These are phyloP conservation scores for Meyerozyma elateridarum DNA, from an alignment of 1,139 yeast species.

Conservation along the genomic window DNA sequence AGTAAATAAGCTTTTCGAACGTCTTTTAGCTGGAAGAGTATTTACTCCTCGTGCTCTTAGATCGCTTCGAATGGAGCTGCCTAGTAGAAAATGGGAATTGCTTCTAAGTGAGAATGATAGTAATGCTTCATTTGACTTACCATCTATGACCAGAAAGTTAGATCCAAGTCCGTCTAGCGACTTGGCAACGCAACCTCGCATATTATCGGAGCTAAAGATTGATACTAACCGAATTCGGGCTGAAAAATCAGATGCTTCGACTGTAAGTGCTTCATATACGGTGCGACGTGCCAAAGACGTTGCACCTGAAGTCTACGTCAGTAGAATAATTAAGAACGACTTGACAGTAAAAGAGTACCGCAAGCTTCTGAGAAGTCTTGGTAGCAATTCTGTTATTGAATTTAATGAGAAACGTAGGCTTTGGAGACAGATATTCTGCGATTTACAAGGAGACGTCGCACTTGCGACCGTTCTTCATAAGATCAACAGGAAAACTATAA, in stretches of 20 bases:
- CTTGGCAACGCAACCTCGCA: background rate
- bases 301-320: slow-evolving; percentile 13
- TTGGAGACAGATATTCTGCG: slow-evolving; percentile 12
- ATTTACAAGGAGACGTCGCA: slow-evolving; percentile 14
- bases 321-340: slow-evolving; percentile 12
- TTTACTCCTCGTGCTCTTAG: slow-evolving; percentile 33
- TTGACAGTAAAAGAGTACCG: slow-evolving; percentile 12
- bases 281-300: background rate
- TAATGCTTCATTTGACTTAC: slow-evolving; percentile 34
- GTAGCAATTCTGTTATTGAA: slow-evolving; percentile 1
- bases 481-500: slow-evolving; percentile 16
- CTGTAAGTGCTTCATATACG: background rate
- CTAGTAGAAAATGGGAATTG: slow-evolving; percentile 43
- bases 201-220: slow-evolving; percentile 3
- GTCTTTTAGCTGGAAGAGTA: slow-evolving; percentile 32
- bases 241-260: slow-evolving; percentile 5
- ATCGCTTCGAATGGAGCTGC: slow-evolving; percentile 28
- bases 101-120: slow-evolving; percentile 39
- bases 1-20: slow-evolving; percentile 38
- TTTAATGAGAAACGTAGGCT: slow-evolving; percentile 13
- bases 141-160: slow-evolving; percentile 8
- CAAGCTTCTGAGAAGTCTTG: slow-evolving; percentile 9
- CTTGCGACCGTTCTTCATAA: slow-evolving; percentile 11
- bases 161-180: background rate
- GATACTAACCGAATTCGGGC: slow-evolving; percentile 6